Percentiles rank a stretch among this genome's conserved stretches.
Evolutionary conservation across 1,284 basidiomycete genomes (phyloP).

Genomic region (Rhodotorula sp.): DNA sequence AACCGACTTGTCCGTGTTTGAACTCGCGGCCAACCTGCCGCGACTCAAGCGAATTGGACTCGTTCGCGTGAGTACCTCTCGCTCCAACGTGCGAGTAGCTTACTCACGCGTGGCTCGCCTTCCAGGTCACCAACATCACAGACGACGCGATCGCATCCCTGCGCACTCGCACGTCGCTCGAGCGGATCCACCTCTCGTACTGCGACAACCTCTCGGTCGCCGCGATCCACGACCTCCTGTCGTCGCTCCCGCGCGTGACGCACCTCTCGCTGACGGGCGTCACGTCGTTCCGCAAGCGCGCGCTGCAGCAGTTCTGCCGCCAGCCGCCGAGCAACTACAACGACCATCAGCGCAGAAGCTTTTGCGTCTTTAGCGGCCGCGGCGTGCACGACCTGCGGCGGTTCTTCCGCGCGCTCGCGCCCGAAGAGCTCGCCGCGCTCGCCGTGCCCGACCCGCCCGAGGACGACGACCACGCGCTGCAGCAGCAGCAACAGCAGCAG

Average conservation of each 20-base stretch:
- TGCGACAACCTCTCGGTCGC: slow-evolving; percentile 93
- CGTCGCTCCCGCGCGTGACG: slow-evolving; percentile 81
- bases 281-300: slow-evolving; percentile 78
- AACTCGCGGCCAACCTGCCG: slow-evolving; percentile 76
- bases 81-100: neutral
- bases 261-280: slow-evolving; percentile 97
- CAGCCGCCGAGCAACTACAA: slow-evolving; percentile 89
- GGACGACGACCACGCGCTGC: neutral
- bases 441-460: slow-evolving; percentile 22
- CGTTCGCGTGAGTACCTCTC: slow-evolving; percentile 67
- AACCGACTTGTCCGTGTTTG: slow-evolving; percentile 91
- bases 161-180: slow-evolving; percentile 69
- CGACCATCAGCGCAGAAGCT: slow-evolving; percentile 82
- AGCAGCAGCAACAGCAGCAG: neutral
- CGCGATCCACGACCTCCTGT: slow-evolving; percentile 86
- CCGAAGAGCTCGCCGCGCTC: slow-evolving; percentile 12
- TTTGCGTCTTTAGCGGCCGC: slow-evolving; percentile 95
- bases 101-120: slow-evolving; percentile 28
- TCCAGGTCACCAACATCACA: slow-evolving; percentile 80
- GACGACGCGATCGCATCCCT: slow-evolving; percentile 89
- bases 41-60: slow-evolving; percentile 93
- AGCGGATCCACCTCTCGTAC: slow-evolving; percentile 95
- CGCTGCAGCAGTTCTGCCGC: slow-evolving; percentile 88
- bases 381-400: slow-evolving; percentile 81
- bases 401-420: slow-evolving; percentile 57